phyloP scores from a whole-genome alignment of 129 eudicot species.

The Tagetes erecta region DNA sequence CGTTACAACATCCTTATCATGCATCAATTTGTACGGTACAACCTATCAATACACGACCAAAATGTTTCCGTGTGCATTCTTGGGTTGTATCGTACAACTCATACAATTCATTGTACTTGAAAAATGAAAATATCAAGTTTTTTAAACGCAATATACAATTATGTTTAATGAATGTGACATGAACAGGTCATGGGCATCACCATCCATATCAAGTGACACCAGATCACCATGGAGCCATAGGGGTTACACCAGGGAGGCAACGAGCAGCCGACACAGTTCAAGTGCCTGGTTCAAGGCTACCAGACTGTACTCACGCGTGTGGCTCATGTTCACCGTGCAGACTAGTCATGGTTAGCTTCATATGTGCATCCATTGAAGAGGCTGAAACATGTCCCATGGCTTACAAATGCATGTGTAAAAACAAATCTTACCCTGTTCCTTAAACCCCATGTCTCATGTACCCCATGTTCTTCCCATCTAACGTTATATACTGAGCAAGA shows the following conservation, averaged over 20 bases:
- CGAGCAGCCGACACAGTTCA: conserved; percentile 48
- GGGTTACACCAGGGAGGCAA: conserved; percentile 30
- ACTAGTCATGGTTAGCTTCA: conserved; percentile 90
- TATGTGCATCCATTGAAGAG: conserved; percentile 90
- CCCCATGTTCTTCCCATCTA: conserved; percentile 24
- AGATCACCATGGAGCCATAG: conserved; percentile 21
- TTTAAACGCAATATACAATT: not conserved
- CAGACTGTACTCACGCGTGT: conserved; percentile 94
- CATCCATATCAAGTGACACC: conserved; percentile 29
- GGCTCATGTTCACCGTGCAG: conserved; percentile 94
- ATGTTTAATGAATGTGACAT: conserved; percentile 5
- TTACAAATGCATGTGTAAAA: conserved; percentile 91
- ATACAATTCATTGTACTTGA: not conserved
- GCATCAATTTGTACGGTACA: not conserved
- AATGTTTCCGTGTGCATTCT: too few relatives aligned
- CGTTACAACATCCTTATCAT: conserved; percentile 11
- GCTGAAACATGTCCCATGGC: conserved; percentile 99
- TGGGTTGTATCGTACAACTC: not conserved
- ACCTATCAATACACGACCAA: too few relatives aligned
- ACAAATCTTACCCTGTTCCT: conserved; percentile 95
- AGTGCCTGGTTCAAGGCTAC: conserved; percentile 80
- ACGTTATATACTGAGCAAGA: conserved; percentile 26
- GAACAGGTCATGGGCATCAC: conserved; percentile 50
- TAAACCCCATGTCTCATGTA: conserved; percentile 20
- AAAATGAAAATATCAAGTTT: not conserved